A percentile compares a stretch with the other conserved stretches of the same genome.
phyloP scores from a whole-genome alignment of 441 rosid species.

The Viola pubescens region DNA sequence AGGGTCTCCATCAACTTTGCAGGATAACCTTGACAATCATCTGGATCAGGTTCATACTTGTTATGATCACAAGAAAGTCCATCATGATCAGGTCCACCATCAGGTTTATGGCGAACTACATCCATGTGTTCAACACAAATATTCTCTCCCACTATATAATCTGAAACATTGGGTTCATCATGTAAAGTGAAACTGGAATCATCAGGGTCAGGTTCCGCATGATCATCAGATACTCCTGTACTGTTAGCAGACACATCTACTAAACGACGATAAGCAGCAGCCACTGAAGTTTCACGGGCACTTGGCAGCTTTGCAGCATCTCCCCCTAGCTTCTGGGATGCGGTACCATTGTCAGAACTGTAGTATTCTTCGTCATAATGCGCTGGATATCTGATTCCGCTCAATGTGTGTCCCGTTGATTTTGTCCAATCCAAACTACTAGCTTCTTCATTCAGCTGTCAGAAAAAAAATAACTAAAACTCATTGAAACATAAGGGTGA shows the following conservation, averaged over 20 bases:
- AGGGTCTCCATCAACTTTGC: conserved; percentile 14
- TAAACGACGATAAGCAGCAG: conserved; percentile 78
- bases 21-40: conserved; percentile 21
- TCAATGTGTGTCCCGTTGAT: conserved; percentile 63
- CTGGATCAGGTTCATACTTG: conserved; percentile 53
- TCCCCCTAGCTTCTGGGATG: conserved; percentile 71
- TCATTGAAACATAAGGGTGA: conserved; percentile 9
- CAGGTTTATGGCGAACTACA: conserved; percentile 18
- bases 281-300: conserved; percentile 74
- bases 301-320: conserved; percentile 35
- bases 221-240: conserved; percentile 30
- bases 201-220: conserved; percentile 63
- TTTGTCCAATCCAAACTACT: conserved; percentile 85
- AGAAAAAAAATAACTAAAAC: conserved; percentile 5
- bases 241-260: conserved; percentile 23
- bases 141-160: conserved; percentile 13
- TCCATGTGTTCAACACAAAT: conserved; percentile 7
- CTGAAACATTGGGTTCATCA: conserved; percentile 16
- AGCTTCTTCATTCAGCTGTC: conserved; percentile 85
- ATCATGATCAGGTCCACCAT: conserved; percentile 35
- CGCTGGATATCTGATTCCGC: conserved; percentile 27
- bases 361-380: conserved; percentile 36
- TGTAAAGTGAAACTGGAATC: conserved; percentile 26
- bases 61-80: conserved; percentile 23
- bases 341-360: conserved; percentile 22